phyloP scores from a whole-genome alignment of 164 flowering plant species.

The Nelumbo lutea region DNA sequence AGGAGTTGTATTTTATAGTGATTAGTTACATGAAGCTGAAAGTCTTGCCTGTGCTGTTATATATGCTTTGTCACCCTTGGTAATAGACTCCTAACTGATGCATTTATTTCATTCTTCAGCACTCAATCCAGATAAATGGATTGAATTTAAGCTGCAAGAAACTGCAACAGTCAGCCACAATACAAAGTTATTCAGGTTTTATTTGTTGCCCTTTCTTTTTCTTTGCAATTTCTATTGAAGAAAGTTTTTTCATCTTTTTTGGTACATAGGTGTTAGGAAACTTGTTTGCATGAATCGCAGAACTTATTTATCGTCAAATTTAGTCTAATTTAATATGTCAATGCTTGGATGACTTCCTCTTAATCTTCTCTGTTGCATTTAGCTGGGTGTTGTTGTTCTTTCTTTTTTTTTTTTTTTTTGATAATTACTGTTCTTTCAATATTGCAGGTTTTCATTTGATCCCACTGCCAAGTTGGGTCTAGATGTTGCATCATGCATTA shows the following conservation, averaged over 20 bases:
- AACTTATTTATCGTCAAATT: too few species aligned
- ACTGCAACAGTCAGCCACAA: constrained; percentile 87
- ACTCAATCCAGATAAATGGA: constrained; percentile 83
- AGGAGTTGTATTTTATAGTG: background rate
- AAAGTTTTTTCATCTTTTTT: background rate
- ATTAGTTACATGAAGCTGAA: background rate
- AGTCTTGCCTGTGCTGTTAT: background rate
- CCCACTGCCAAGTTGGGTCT: constrained; percentile 84
- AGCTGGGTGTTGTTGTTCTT: too few species aligned
- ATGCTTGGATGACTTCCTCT: too few species aligned
- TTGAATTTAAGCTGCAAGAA: constrained; percentile 82
- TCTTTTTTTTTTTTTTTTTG: too few species aligned
- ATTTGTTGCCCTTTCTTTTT: background rate
- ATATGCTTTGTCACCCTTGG: constrained; percentile 2
- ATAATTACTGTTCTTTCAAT: background rate
- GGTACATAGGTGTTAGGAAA: background rate
- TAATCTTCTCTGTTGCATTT: too few species aligned
- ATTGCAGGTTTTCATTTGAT: constrained; percentile 88
- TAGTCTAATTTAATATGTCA: too few species aligned
- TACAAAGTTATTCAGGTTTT: constrained; percentile 78
- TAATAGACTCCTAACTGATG: constrained; percentile 7
- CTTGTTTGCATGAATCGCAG: background rate
- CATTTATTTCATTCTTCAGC: constrained; percentile 47
- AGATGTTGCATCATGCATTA: constrained; percentile 83
- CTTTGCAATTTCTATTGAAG: background rate